Evolutionary conservation across 495 filamentous ascomycete genomes (phyloP), one percentile per base, ranked within the genome.

Genomic region (Letharia columbiana): DNA sequence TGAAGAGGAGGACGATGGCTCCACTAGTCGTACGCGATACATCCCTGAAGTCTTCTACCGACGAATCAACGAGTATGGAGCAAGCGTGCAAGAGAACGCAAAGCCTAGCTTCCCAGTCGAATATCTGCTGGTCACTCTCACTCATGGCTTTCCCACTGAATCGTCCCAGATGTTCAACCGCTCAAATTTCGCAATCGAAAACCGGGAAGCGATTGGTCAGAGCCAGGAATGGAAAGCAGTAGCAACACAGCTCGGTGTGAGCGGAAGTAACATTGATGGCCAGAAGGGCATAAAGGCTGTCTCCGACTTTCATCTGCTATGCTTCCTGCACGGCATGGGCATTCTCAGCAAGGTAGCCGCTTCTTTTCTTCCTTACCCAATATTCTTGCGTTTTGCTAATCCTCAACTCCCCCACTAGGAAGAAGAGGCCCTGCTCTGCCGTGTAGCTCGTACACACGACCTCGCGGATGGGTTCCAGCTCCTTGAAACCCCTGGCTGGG

Each of bases 11-110:
- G 89, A 92, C 45, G 89, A 92, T 62, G 84, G 81, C 64, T 79
- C 77, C 39, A 78, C 76, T n/a, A 89, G 83, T 75, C 86, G 83
- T 64, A 87, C 87, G 37, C 83, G 92, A 59, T 99, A 99, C 72
- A 96, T 98, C 52, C 94, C 95, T 4, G 94, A 99, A 69, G 94
- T 99, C 20, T 98, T 98, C 78, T 99, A 92, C 76, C 86, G 94
- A 58, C 84, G 86, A 64, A 92, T 96, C 72, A 98, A 99, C 74
- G 92, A 98, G 73, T 96, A 99, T 71, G 95, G 95, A 10, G 89
- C 87, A 63, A 96, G 89, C 71, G 94, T 98, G 3, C 95, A 96
- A 74, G 90, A 98, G 72, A 98, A 96, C 72, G 94, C 95, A 39
- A 97, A 96, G 72, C 94, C 95, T 4, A 84, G 87, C 58, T 99